Conservation (phyloP, 2,329 filamentous ascomycete species). For the Diaporthe velutina region DNA sequence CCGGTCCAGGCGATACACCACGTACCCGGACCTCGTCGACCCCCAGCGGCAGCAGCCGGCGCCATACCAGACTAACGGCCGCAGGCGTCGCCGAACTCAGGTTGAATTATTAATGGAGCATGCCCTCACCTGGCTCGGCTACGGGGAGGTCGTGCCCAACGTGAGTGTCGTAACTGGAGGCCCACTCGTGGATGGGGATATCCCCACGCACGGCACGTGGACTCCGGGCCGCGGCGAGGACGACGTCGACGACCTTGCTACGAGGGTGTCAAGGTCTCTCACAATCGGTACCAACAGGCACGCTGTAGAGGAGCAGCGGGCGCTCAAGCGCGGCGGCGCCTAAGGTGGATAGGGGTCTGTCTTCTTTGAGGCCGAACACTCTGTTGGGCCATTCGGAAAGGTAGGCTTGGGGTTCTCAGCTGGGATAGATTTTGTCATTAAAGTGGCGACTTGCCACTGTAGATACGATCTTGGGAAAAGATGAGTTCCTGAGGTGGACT, state of each 20-base stretch:
- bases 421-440: background rate
- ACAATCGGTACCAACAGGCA: background rate
- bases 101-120: slow-evolving; percentile 22
- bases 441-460: background rate
- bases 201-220: background rate
- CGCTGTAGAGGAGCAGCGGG: background rate
- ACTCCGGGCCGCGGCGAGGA: background rate
- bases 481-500: no score
- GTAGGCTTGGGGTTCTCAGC: background rate
- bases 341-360: background rate
- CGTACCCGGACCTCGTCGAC: background rate
- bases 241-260: background rate
- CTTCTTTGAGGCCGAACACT: no score
- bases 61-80: background rate
- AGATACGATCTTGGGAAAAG: background rate
- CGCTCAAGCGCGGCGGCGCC: background rate
- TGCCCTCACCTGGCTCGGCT: slow-evolving; percentile 21
- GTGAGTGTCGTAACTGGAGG: slow-evolving; percentile 10
- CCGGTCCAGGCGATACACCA: background rate
- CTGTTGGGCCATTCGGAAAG: background rate
- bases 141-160: slow-evolving; percentile 29
- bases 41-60: background rate
- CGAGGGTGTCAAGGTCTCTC: background rate
- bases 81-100: slow-evolving; percentile 16
- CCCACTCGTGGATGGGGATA: slow-evolving; percentile 2